A percentile compares a stretch with the other conserved stretches of the same genome.
These are phyloP conservation scores for Cercophora sp. DNA, from an alignment of 495 filamentous ascomycete genomes.

Conservation along the genomic window DNA sequence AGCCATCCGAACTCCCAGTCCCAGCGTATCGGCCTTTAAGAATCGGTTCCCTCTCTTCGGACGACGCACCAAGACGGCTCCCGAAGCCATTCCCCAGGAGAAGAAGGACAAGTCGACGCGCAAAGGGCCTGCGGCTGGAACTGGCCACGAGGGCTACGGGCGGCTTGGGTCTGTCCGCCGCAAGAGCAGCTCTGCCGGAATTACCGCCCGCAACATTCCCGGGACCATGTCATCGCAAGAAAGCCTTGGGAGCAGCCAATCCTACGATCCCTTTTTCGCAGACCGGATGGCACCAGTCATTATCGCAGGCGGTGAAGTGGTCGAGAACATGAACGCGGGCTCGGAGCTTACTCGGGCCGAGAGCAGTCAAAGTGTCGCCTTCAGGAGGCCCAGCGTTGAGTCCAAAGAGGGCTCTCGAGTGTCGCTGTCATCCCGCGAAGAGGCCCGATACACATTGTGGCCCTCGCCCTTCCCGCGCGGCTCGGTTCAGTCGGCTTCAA, in stretches of 20 bases:
- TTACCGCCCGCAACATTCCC: constrained; percentile 40
- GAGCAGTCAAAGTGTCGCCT: constrained; percentile 56
- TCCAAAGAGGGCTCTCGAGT: constrained; percentile 41
- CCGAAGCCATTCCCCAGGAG: constrained; percentile 46
- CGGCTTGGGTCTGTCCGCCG: constrained; percentile 58
- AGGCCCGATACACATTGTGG: constrained; percentile 42
- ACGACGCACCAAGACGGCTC: constrained; percentile 64
- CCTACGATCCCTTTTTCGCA: constrained; percentile 53
- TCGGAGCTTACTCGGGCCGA: constrained; percentile 55
- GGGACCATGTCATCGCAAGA: constrained; percentile 49
- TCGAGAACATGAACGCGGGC: constrained; percentile 55
- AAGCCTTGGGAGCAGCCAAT: constrained; percentile 37
- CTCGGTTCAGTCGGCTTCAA: constrained; percentile 16
- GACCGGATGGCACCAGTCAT: constrained; percentile 83
- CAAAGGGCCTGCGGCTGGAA: constrained; percentile 87
- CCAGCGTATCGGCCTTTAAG: constrained; percentile 39
- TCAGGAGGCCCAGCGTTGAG: constrained; percentile 47
- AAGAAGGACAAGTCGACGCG: constrained; percentile 53
- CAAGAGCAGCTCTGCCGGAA: constrained; percentile 53
- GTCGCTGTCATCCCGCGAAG: constrained; percentile 40
- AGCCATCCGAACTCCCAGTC: constrained; percentile 44
- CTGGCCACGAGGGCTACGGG: constrained; percentile 94
- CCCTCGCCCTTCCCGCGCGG: constrained; percentile 47
- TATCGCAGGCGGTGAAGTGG: constrained; percentile 69
- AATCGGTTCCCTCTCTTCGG: constrained; percentile 73